Base-by-base conservation (phyloP, 2,329 filamentous ascomycete genomes). In the Cryphonectria naterciae region DNA sequence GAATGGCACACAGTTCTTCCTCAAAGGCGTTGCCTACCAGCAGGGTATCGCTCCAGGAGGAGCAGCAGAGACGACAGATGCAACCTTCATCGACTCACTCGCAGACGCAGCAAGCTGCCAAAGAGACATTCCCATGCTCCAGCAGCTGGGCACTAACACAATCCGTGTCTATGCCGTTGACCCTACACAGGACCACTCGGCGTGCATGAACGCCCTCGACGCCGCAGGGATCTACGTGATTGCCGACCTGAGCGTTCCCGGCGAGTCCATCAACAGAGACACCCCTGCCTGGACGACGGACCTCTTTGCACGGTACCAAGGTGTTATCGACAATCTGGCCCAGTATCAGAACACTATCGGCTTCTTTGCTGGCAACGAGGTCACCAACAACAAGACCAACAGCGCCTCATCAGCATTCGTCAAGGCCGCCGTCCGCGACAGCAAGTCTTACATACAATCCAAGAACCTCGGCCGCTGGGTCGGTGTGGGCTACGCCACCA, bases 301-400 rank as follows among this genome's bases (percentile, higher is more conserved):
- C 15, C 87, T 98, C 63, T 97, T 91, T 84, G 80, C 86, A 52
- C 93, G 94, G 74, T 99, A 98, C 87, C 92, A 90, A 71, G 83
- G 84, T 46, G 96, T 99, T 72, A 85, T 99, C 72, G 95, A 98
- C 79, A 86, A 88, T 73, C 85, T 99, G 77, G 86, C 88, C 76
- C 86, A 93, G 80, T 98, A 97, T 87, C 87, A 88, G 81, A 99
- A 99, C 84, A 91, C 93, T 65, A 90, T 99, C 74, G 96, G 96
- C 77, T 99, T 98, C 91, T 98, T 99, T 81, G 95, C 95, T 76
- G 96, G 96, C 80, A 99, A 99, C 84, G 96, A 99, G 84, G 96
- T 99, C 73, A 92, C 94, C 77, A 97, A 97, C 86, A 88, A 91
- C 77, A 86, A 87, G 76, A 95, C 92, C 87, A 97, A 97, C 88